Base-by-base conservation (phyloP, 352 stramenopile genomes). In the Pythium aphanidermatum region DNA sequence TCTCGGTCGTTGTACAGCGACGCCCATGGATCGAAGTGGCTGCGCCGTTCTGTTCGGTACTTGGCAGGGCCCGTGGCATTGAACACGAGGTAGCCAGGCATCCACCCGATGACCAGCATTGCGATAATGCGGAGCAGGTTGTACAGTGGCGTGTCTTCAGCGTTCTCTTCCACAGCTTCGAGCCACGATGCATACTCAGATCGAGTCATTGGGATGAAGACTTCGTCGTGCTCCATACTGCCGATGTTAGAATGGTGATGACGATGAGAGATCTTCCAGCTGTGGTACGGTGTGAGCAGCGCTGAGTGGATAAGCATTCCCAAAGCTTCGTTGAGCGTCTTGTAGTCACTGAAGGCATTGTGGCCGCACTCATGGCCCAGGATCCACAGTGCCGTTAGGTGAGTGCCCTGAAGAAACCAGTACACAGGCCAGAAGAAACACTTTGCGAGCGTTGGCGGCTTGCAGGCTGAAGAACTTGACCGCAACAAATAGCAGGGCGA, bases 251-350 rank as follows among this genome's bases (percentile, higher is more conserved):
- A 98, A 75, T 98, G 95, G 73, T 98, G 93, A 30, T 96, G 83
- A 34, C 90, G 92, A 77, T 98, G 95, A 31, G 86, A 96, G 63
- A 96, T 88, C 56, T 96, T 86, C 96, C 96, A 99, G 43, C 86
- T 96, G 84, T 98, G 97, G 88, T 99, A 99, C 8, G 96, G 96
- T 53, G 99, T 95, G 25, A 99, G 79, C 28, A 99, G 73, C 24
- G 83, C 79, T 60, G 96, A 98, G 77, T 99, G 96, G 29, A 98
- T 70, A 46, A 99, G 67, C 57, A 97, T 95, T 6, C 96, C 96
- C 37, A 98, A 83, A 33, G 86, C 41, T 62, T 99, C 97, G 73
- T 99, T 99, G 24, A 98, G 80, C 1, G 78, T 68, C 70, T 98
- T 86, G 31, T 62, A 96, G 17, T 86, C 76, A 27, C 84, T 97